Evolutionary conservation across 164 flowering plant genomes (phyloP), one percentile per base, ranked within the genome.

Genomic region (Tetracentron sinense): DNA sequence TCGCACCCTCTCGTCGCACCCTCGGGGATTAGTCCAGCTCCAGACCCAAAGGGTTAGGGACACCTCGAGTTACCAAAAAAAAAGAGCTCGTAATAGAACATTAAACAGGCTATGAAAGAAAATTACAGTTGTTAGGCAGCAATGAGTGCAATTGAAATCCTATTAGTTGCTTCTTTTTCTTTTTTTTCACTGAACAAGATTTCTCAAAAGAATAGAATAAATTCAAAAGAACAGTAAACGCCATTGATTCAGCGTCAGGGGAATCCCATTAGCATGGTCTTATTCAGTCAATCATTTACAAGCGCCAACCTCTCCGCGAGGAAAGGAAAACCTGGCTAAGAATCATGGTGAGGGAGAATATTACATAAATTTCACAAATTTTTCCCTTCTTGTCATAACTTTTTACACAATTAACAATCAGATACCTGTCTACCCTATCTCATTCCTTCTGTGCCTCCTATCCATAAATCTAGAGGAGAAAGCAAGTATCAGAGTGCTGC

Each of bases 261-360:
- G 54, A 67, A 67, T 61, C 56, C 55, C 33, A 67, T 70, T 60
- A 70, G 72, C 69, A 49, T 59, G 57, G 27, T 47, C 75, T 77
- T 79, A 74, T 77, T 76, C 57, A 59, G 47, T 46, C 64, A 38
- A 53, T 65, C 75, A 79, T 79, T 71, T 77, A 77, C 81, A 75
- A 55, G 53, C 42, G 73, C 72, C 70, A 60, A 68, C 52, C 63
- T 46, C 42, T 60, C 62, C 42, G 0, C 44, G n/a, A 17, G 29
- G 22, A 27, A 29, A 51, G 65, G 21, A 56, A 30, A 46, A 19
- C n/a, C 67, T 60, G 53, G 42, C 56, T 17, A 62, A 62, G 61
- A 68, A 69, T 57, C 48, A 57, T 56, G 62, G 46, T 56, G 68
- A 35, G 62, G 49, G 30, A 50, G 56, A 49, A 62, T 33, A 69